These are phyloP conservation scores for Dryas drummondii DNA, from an alignment of 306 rosid genomes.

Conservation along the genomic window DNA sequence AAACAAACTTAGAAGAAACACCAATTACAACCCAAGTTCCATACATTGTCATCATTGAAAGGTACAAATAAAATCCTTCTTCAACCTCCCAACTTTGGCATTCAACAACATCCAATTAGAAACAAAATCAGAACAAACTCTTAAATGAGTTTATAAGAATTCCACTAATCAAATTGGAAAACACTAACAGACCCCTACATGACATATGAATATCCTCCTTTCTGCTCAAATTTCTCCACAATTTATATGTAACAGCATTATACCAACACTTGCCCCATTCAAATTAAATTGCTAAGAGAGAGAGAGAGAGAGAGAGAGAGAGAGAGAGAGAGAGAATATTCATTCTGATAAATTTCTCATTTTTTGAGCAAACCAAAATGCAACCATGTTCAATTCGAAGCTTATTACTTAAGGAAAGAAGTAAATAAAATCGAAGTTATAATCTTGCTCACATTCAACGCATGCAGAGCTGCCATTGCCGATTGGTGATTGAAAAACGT, in stretches of 20 bases:
- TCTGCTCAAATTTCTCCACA: neutral
- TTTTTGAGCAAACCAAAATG: neutral
- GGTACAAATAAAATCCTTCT: neutral
- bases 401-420: neutral
- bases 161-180: neutral
- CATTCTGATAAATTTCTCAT: neutral
- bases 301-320: too few species aligned
- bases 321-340: neutral
- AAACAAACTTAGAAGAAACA: conserved; percentile 27
- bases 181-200: neutral
- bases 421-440: neutral
- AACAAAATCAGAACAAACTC: neutral
- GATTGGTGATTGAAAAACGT: conserved; percentile 89
- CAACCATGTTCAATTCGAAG: neutral
- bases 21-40: conserved; percentile 20
- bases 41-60: conserved; percentile 10
- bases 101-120: conserved; percentile 15
- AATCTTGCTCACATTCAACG: conserved; percentile 65
- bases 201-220: neutral
- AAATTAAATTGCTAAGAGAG: neutral
- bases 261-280: neutral
- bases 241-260: neutral
- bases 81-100: conserved; percentile 6
- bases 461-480: conserved; percentile 73
- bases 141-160: neutral